Conservation (phyloP, 495 filamentous ascomycete species). For the Cudoniella acicularis region DNA sequence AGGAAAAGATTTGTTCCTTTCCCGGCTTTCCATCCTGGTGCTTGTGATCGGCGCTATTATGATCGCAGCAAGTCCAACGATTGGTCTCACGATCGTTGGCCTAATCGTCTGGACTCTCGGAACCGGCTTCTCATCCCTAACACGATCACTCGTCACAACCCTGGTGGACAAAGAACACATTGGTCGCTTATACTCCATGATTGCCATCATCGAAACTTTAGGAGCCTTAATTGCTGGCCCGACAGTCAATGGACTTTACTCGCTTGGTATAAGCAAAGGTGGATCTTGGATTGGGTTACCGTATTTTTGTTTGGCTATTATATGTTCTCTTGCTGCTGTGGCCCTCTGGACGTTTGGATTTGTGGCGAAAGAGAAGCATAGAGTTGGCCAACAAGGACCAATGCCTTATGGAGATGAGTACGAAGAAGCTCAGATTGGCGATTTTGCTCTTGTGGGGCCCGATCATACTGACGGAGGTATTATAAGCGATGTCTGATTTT, state of each 20-base stretch:
- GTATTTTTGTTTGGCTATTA: constrained; percentile 26
- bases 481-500: neutral
- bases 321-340: constrained; percentile 3
- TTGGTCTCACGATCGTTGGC: constrained; percentile 27
- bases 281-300: constrained; percentile 33
- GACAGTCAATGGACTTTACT: constrained; percentile 27
- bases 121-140: constrained; percentile 26
- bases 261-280: constrained; percentile 27
- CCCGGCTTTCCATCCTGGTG: constrained; percentile 43
- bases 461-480: neutral
- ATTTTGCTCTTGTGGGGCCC: neutral
- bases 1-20: constrained; percentile 51
- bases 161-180: constrained; percentile 53
- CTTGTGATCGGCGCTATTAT: constrained; percentile 42
- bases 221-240: constrained; percentile 52
- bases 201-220: constrained; percentile 52
- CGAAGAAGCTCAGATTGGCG: neutral
- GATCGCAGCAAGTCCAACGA: constrained; percentile 25
- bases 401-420: constrained; percentile 8
- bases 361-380: neutral
- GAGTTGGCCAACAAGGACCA: neutral
- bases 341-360: constrained; percentile 14
- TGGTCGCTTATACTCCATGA: constrained; percentile 53
- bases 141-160: constrained; percentile 48
- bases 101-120: constrained; percentile 31